Evolutionary conservation across 495 filamentous ascomycete genomes (phyloP), one percentile per base, ranked within the genome.

Genomic region (Podospora fimiseda): DNA sequence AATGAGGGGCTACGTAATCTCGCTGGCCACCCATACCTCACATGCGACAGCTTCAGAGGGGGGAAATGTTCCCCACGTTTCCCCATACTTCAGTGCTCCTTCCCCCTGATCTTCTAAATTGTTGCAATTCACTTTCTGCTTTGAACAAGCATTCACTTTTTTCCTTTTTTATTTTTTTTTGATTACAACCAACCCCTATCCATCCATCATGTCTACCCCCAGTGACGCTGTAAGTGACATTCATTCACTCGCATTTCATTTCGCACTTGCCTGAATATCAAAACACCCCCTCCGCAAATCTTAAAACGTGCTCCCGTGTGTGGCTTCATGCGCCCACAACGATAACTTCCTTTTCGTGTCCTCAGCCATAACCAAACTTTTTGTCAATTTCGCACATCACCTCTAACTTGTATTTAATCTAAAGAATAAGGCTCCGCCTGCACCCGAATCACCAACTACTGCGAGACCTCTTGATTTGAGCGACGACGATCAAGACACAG

Each of bases 381-480:
- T n/a, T n/a, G n/a, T n/a, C n/a, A n/a, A n/a, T 27, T n/a, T 18
- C n/a, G 1, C 21, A 27, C 14, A 13, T 20, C 44, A 23, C 6
- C 13, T n/a, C 23, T 22, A 23, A 47, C 27, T 23, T 30, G 7
- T 14, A 23, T 14, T 9, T 16, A 4, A 21, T 39, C 15, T 58
- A 24, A 63, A 74, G 67, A 53, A 51, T 59, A 76, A 73, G 51
- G 45, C 61, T 15, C 41, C 67, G 15, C 56, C 62, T n/a, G 60
- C 53, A 14, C 72, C 89, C 41, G 89, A 95, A 68, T 94, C 90
- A 15, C 88, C 89, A 7, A 92, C 88, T 0, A 95, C 90, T 20
- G 89, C 85, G 37, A 80, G 85, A 58, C 84, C 85, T 11, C 74
- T 92, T 60, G 88, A 93, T 59, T 89, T 93, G 74, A 88, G 93